Percentiles rank a stretch among this genome's conserved stretches.
Evolutionary conservation across 2,329 filamentous ascomycete genomes (phyloP).

Genomic region (Epichloe typhina): DNA sequence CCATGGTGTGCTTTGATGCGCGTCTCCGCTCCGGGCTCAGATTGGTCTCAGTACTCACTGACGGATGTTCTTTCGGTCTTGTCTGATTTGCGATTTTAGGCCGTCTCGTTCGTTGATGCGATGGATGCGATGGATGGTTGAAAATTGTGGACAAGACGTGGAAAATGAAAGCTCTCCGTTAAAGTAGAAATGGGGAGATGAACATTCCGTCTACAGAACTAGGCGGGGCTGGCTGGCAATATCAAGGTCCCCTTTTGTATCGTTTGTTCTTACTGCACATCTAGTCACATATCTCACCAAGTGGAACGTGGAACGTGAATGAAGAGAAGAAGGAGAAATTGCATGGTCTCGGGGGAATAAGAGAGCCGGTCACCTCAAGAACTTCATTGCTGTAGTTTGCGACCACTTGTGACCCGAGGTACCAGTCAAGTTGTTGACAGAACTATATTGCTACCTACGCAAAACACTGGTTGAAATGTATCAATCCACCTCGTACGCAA

Average conservation of each 20-base stretch:
- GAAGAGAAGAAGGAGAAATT: slow-evolving; percentile 7
- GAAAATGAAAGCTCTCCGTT: neutral
- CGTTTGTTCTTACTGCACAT: neutral
- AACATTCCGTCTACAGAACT: neutral
- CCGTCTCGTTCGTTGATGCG: neutral
- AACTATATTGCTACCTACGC: too few relatives aligned
- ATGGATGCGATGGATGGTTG: neutral
- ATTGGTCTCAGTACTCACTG: neutral
- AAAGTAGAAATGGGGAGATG: too few relatives aligned
- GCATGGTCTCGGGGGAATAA: slow-evolving; percentile 22
- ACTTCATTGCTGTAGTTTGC: neutral
- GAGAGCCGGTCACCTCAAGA: slow-evolving; percentile 23
- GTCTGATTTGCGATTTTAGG: neutral
- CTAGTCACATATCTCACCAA: neutral
- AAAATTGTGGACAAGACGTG: neutral
- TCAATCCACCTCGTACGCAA: neutral
- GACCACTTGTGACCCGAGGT: too few relatives aligned
- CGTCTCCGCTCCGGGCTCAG: neutral
- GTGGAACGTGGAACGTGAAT: neutral
- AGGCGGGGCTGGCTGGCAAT: neutral
- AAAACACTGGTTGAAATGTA: too few relatives aligned
- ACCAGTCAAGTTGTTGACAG: too few relatives aligned
- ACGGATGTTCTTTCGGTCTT: neutral
- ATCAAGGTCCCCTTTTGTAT: neutral
- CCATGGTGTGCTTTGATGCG: neutral